Percentiles rank a stretch among this genome's conserved stretches.
Evolutionary conservation across 345 rosid genomes (phyloP).

Genomic region (Arabidopsis arenosa): DNA sequence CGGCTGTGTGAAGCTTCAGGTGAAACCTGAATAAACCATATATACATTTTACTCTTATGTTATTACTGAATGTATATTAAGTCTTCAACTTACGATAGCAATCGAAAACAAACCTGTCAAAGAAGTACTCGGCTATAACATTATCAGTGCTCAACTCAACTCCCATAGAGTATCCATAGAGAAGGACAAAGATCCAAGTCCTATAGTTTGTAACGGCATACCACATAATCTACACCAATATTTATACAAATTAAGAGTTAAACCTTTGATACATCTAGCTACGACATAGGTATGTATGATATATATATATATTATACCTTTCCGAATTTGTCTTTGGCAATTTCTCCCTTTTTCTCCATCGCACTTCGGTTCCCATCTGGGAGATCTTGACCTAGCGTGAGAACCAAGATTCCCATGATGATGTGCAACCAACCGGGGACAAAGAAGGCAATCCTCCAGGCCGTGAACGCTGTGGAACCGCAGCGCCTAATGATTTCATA

Average conservation of each 20-base stretch:
- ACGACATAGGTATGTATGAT: too few species aligned
- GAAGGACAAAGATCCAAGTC: conserved; percentile 69
- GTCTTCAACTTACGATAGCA: background rate
- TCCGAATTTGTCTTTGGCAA: conserved; percentile 66
- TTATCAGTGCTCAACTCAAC: conserved; percentile 72
- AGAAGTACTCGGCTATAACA: conserved; percentile 75
- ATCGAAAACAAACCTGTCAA: conserved; percentile 51
- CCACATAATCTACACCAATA: conserved; percentile 53
- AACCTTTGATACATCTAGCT: background rate
- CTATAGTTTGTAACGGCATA: conserved; percentile 65
- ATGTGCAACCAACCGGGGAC: conserved; percentile 69
- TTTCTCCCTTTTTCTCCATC: conserved; percentile 66
- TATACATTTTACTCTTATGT: conserved; percentile 2
- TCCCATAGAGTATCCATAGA: conserved; percentile 70
- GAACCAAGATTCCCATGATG: conserved; percentile 68
- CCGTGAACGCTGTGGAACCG: conserved; percentile 72
- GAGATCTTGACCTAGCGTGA: conserved; percentile 79
- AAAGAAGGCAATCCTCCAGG: conserved; percentile 86
- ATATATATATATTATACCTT: conserved; percentile 48
- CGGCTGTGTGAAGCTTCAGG: conserved; percentile 59
- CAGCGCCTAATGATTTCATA: conserved; percentile 56
- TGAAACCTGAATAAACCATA: conserved; percentile 37
- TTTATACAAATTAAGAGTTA: background rate
- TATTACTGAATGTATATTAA: background rate
- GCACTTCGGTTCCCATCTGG: conserved; percentile 72